Conservation (phyloP, 129 eudicot species). For the Flaveria bidentis region DNA sequence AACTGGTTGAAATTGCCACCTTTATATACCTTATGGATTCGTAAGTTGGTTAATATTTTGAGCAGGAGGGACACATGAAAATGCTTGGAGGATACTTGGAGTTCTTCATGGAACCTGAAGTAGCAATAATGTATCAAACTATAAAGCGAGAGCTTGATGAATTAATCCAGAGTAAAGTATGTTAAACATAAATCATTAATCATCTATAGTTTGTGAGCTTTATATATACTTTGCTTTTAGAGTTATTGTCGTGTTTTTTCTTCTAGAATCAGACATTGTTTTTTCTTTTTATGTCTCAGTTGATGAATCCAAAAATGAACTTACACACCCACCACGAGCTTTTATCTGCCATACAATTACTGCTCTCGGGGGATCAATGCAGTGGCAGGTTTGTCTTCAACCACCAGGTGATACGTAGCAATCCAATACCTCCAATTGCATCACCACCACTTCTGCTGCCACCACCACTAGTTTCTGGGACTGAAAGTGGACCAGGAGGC, state of each 20-base stretch:
- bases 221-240: neutral
- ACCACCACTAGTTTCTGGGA: constrained; percentile 34
- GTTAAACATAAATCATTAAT: constrained; percentile 6
- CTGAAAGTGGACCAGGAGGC: constrained; percentile 82
- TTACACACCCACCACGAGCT: constrained; percentile 55
- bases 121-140: constrained; percentile 60
- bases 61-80: constrained; percentile 77
- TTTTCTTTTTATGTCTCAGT: constrained; percentile 40
- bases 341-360: constrained; percentile 61
- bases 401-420: constrained; percentile 36
- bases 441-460: constrained; percentile 26
- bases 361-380: constrained; percentile 64
- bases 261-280: neutral
- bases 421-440: constrained; percentile 33
- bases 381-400: constrained; percentile 66
- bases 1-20: neutral
- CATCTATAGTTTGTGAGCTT: neutral
- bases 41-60: neutral
- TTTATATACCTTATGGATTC: neutral
- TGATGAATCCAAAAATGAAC: constrained; percentile 65
- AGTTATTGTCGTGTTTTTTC: neutral
- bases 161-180: constrained; percentile 65
- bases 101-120: constrained; percentile 63
- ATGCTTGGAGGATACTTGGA: constrained; percentile 92
- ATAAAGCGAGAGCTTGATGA: constrained; percentile 72